A percentile compares a stretch with the other conserved stretches of the same genome.
Evolutionary conservation across 208 protist species (phyloP).

Genomic region (Leishmania gerbilli): DNA sequence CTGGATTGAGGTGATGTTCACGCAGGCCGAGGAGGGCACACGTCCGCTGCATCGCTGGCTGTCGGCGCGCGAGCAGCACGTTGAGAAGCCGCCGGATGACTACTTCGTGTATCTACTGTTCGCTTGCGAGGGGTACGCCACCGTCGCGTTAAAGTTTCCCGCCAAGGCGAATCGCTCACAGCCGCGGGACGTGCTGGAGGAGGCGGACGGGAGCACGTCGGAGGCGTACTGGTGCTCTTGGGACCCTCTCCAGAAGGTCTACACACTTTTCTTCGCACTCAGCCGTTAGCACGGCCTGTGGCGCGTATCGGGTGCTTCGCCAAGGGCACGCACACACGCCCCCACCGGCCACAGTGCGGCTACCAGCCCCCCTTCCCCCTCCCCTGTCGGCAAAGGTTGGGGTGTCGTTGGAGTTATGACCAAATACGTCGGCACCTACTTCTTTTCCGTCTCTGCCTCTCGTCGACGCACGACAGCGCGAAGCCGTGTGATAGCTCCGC

Average conservation of each 20-base stretch:
- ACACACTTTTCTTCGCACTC: slow-evolving; percentile 81
- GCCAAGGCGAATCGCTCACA: slow-evolving; percentile 34
- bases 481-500: not conserved
- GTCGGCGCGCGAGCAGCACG: slow-evolving; percentile 76
- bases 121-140: slow-evolving; percentile 87
- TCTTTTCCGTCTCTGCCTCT: not conserved
- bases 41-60: slow-evolving; percentile 84
- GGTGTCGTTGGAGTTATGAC: not conserved
- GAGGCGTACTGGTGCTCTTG: slow-evolving; percentile 61
- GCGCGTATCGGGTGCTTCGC: too few relatives aligned
- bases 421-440: not conserved
- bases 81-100: slow-evolving; percentile 57
- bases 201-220: slow-evolving; percentile 26
- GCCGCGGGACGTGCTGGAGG: slow-evolving; percentile 34
- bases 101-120: slow-evolving; percentile 80
- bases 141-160: slow-evolving; percentile 80
- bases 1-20: slow-evolving; percentile 79
- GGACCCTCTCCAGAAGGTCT: slow-evolving; percentile 69
- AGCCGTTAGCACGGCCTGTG: slow-evolving; percentile 31
- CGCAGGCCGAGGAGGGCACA: slow-evolving; percentile 50
- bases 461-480: not conserved
- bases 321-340: not conserved
- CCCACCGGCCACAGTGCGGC: not conserved
- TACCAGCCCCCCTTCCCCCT: not conserved
- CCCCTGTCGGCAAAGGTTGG: not conserved